Evolutionary conservation across 352 stramenopile genomes (phyloP).

Genomic region (Pythium guiyangense): DNA sequence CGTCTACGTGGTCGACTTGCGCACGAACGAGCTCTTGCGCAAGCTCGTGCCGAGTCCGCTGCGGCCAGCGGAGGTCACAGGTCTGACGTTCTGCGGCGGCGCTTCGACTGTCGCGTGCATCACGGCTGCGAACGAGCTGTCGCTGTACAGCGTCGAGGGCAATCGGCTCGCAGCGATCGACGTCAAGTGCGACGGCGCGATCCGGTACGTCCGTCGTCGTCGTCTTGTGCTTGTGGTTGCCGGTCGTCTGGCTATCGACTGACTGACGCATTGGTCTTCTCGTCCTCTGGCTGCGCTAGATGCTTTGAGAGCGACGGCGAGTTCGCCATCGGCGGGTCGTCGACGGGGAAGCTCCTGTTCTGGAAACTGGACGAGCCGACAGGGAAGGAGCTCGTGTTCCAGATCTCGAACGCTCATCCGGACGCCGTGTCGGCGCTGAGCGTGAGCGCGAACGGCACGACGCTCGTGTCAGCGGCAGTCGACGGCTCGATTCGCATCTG

Average conservation of each 20-base stretch:
- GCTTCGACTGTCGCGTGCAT: slow-evolving; percentile 53
- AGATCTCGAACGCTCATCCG: slow-evolving; percentile 68
- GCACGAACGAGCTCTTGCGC: slow-evolving; percentile 55
- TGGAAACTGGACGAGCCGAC: slow-evolving; percentile 79
- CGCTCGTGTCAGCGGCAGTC: no score
- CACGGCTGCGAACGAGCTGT: slow-evolving; percentile 66
- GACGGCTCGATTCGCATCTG: slow-evolving; percentile 77
- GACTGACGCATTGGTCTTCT: no score
- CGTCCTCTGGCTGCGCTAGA: slow-evolving; percentile 1
- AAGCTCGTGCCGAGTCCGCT: slow-evolving; percentile 56
- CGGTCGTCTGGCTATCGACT: no score
- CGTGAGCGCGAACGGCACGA: no score
- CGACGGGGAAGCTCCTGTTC: slow-evolving; percentile 71
- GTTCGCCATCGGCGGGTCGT: slow-evolving; percentile 68
- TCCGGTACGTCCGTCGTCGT: slow-evolving; percentile 33
- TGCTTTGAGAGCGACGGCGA: slow-evolving; percentile 79
- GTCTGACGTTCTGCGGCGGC: slow-evolving; percentile 60
- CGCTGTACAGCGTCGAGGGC: slow-evolving; percentile 56
- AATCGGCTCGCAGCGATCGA: slow-evolving; percentile 55
- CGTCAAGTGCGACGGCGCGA: slow-evolving; percentile 48
- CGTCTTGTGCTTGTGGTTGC: no score
- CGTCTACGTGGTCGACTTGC: slow-evolving; percentile 70
- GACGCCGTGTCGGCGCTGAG: slow-evolving; percentile 53
- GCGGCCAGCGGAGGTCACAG: slow-evolving; percentile 47
- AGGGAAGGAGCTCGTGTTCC: slow-evolving; percentile 58